These are phyloP conservation scores for Rhodofomes roseus DNA, from an alignment of 1,284 basidiomycete genomes.

Conservation along the genomic window DNA sequence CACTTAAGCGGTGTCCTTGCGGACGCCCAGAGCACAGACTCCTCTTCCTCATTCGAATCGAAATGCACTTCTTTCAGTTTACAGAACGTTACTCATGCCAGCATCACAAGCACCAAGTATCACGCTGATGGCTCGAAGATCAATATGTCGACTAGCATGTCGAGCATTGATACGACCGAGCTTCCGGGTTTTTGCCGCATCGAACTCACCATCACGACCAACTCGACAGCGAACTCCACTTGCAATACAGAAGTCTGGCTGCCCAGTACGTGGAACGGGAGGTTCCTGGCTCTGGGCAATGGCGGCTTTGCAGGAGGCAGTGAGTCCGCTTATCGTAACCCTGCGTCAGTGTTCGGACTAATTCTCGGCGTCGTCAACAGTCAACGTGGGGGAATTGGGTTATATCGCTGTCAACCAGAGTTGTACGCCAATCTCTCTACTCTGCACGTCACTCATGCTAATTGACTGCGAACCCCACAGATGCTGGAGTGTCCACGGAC, in stretches of 20 bases:
- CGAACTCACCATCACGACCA: constrained; percentile 18
- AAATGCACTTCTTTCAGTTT: neutral
- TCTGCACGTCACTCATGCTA: neutral
- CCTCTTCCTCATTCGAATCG: neutral
- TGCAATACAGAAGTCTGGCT: constrained; percentile 27
- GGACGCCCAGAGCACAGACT: neutral
- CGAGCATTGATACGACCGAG: constrained; percentile 11
- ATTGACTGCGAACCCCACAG: constrained; percentile 6
- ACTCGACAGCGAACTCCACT: constrained; percentile 18
- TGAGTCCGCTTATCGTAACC: constrained; percentile 6
- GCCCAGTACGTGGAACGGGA: constrained; percentile 27
- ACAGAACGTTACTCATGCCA: neutral
- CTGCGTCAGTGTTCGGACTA: neutral
- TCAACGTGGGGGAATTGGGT: constrained; percentile 24
- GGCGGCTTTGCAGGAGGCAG: constrained; percentile 26
- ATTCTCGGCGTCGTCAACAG: constrained; percentile 5
- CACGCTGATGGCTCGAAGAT: neutral
- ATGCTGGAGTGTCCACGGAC: constrained; percentile 27
- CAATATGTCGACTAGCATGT: neutral
- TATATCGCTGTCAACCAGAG: constrained; percentile 24
- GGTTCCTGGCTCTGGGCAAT: constrained; percentile 25
- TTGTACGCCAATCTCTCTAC: constrained; percentile 12
- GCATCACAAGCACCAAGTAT: neutral
- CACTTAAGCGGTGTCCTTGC: neutral
- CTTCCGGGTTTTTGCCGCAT: constrained; percentile 20